Base-by-base conservation (phyloP, 164 flowering plant species). In the Magnolia sinica region DNA sequence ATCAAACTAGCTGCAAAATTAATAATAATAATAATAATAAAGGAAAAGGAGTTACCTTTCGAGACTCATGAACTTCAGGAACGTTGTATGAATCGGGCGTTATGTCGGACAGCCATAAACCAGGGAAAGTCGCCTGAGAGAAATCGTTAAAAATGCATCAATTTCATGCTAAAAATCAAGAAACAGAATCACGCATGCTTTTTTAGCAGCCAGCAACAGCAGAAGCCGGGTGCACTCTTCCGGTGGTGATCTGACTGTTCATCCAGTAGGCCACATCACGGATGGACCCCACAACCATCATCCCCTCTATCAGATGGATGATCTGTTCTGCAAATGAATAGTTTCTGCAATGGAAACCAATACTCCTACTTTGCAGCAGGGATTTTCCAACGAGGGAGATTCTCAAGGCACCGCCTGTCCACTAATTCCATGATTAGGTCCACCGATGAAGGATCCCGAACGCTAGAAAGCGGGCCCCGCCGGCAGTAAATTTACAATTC, bases 21-120 rank as follows among this genome's bases (percentile, higher is more conserved):
- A 14, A 13, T 24, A 66, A 1, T 87, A 84, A 18, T 27, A 66
- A 1, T 87, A 85, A 18, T 84, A 11, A 50, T 83, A 79, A 1
- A 84, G 64, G 29, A 89, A 31, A 68, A 31, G 50, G 8, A 16
- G 19, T 63, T 49, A 74, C 76, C 76, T 50, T 64, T 74, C 76
- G 29, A 22, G 31, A 14, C 4, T 74, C 70, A 50, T 52, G 71
- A 20, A 23, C 1, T 14, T 74, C 76, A 24, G 70, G 45, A 66
- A 74, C 70, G 50, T 66, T 74, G 70, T 74, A 74, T 9, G 70
- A 49, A 23, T 74, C 70, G n/a, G 59, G 61, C 11, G 76, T 50
- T 49, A 74, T 66, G 23, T 64, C 70, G 23, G 58, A 74, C 63
- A 74, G 22, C 76, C 70, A 64, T 18, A 74, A 50, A 74, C 76